Evolutionary conservation across 1,284 basidiomycete species (phyloP), one percentile per base, ranked within the genome.

Genomic region (Ganoderma meredithae): DNA sequence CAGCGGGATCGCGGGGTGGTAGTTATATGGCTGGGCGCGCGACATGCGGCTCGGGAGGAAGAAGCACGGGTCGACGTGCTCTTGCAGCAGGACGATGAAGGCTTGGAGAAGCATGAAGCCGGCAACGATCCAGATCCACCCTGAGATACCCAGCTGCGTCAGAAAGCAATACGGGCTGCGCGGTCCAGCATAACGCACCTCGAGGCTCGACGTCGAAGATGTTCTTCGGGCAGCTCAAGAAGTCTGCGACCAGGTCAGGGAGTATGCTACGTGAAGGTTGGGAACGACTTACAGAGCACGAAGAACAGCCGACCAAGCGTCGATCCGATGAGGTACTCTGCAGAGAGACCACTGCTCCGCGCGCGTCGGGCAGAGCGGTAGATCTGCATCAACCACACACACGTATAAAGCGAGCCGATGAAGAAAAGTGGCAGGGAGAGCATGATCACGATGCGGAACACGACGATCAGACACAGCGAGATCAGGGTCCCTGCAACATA

Each of bases 311-410:
- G 83, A 65, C 90, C 91, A 0, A 89, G 66, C 0, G 91, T 93
- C 1, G 90, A 93, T 10, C 94, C 95, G 19, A 97, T 66, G n/a
- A 97, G 79, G 74, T 95, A 96, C 71, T 90, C 87, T 59, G 82
- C 83, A 7, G 85, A 82, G 58, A 97, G 78, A 0, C 91, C 92
- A 74, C 91, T 91, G 8, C 85, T 85, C 64, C 92, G 85, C 6
- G 92, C 93, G 25, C 92, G 85, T 31, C 86, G 84, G 7, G 86
- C 88, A 49, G 95, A 94, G 33, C 95, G 85, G 70, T 91, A 84
- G 63, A 97, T 95, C 80, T 97, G 95, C 6, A 93, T 91, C 1
- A 92, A 73, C 95, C 95, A 97, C 72, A 93, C 86, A 71, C 86
- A 87, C 1, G 89, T 91, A 79, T 96, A 95, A 68, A 94, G 85